These are phyloP conservation scores for Rhododendron molle DNA, from an alignment of 148 eudicot species.

Conservation along the genomic window DNA sequence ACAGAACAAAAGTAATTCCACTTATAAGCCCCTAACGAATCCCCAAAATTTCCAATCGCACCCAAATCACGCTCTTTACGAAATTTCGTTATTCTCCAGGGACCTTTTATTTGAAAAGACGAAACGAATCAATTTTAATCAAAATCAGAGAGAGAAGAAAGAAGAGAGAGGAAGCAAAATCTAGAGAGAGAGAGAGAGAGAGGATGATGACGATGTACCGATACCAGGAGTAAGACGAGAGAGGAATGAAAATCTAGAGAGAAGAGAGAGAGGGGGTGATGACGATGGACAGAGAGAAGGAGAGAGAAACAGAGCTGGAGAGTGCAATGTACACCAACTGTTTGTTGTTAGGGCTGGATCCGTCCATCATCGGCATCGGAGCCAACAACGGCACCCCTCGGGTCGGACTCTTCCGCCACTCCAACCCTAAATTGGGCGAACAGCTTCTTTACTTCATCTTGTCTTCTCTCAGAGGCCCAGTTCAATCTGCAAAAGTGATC, in stretches of 20 bases:
- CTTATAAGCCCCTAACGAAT: background rate
- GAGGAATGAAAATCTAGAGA: slow-evolving; percentile 9
- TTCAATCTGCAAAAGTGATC: slow-evolving; percentile 75
- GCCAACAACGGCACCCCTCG: slow-evolving; percentile 58
- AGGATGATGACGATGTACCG: background rate
- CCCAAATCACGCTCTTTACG: background rate
- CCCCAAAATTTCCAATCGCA: background rate
- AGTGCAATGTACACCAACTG: slow-evolving; percentile 98
- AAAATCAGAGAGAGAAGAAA: background rate
- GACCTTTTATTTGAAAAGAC: slow-evolving; percentile 13
- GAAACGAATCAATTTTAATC: slow-evolving; percentile 4
- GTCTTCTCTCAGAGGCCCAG: slow-evolving; percentile 82
- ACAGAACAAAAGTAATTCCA: background rate
- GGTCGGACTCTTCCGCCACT: slow-evolving; percentile 91
- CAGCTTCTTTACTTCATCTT: slow-evolving; percentile 90
- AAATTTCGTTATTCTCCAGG: slow-evolving; percentile 7
- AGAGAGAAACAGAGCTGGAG: slow-evolving; percentile 93
- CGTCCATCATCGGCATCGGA: slow-evolving; percentile 61
- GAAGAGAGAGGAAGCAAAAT: slow-evolving; percentile 6
- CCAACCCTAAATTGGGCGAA: slow-evolving; percentile 98
- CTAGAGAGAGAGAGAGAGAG: background rate
- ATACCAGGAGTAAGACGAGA: slow-evolving; percentile 11
- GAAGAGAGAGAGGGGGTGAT: slow-evolving; percentile 28
- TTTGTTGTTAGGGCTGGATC: slow-evolving; percentile 83
- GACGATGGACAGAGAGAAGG: slow-evolving; percentile 97